Evolutionary conservation across 2,329 filamentous ascomycete genomes (phyloP).

Genomic region (Apiospora pterosperma): DNA sequence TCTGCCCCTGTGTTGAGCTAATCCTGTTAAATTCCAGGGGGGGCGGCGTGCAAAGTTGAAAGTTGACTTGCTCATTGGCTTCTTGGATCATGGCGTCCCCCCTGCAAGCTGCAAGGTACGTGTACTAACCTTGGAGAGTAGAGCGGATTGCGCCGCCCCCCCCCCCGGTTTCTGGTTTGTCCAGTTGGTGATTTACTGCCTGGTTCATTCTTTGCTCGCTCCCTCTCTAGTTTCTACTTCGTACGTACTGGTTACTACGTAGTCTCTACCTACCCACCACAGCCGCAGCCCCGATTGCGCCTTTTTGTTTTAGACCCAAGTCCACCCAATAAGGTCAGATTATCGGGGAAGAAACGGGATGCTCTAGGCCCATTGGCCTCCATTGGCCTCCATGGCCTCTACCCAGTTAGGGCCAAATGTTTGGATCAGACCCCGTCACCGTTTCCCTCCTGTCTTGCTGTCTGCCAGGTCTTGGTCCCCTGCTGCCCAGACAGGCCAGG

Average conservation of each 20-base stretch:
- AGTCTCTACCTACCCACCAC: neutral
- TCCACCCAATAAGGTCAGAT: slow-evolving; percentile 3
- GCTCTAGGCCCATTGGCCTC: neutral
- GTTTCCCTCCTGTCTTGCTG: neutral
- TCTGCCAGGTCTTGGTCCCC: slow-evolving; percentile 3
- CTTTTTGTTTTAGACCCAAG: slow-evolving; percentile 3
- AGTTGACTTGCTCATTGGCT: neutral
- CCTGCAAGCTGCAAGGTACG: slow-evolving; percentile 7
- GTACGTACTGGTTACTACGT: too few relatives aligned
- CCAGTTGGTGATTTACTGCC: neutral
- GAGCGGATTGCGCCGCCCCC: neutral
- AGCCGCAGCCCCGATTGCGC: neutral
- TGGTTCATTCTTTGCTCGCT: neutral
- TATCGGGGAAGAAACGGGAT: slow-evolving; percentile 7
- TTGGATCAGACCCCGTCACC: neutral
- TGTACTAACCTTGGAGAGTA: neutral
- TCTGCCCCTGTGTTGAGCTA: slow-evolving; percentile 2
- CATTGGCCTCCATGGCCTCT: neutral
- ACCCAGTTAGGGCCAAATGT: neutral
- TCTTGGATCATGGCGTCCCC: neutral
- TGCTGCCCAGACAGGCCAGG: slow-evolving; percentile 11
- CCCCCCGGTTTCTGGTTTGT: slow-evolving; percentile 1
- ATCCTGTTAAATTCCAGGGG: neutral
- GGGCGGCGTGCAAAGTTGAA: neutral
- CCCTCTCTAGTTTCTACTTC: neutral